Base-by-base conservation (phyloP, 441 rosid species). In the Mallotus repandus region DNA sequence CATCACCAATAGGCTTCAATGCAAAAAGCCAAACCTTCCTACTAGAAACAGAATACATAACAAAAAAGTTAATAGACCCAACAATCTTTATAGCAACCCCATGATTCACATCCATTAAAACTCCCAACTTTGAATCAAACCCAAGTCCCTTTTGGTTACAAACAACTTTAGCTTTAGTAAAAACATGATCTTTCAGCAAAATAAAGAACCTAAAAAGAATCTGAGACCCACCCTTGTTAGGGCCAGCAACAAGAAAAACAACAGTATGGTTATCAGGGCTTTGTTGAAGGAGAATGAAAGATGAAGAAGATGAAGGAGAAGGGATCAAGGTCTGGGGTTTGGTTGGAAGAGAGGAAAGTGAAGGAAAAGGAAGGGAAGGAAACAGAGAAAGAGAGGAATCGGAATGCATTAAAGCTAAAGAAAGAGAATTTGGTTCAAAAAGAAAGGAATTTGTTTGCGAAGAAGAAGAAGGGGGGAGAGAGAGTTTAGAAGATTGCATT, bases 21-120 rank as follows among this genome's bases (percentile, higher is more conserved):
- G 87, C 88, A 73, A 87, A 91, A 59, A 91, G 84, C 74, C 85
- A 76, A 61, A 89, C 76, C 74, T 84, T 91, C 43, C 82, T 79
- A 77, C 82, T 81, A 1, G 89, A 84, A 74, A 86, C 79, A 16
- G 89, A 89, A 77, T 88, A 77, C 82, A 91, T 65, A 14, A 77
- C 82, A 54, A 91, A 91, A 66, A 77, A 89, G 84, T 89, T 92
- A 59, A 85, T 78, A 56, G 91, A 89, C 64, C 92, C 93, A 77
- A 73, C 74, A 78, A 88, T 67, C 86, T 80, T 87, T 46, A 85
- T 54, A 11, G 87, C 81, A 68, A 85, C 82, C 71, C 92, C 93
- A 54, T 88, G 89, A 62, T 76, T 79, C 41, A 72, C 54, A 78
- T 86, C 81, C 80, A 91, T 29, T 67, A 87, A 76, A 80, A 88